Conservation (phyloP, 192 early-diverging fungal genomes). For the Linnemannia schmuckeri region DNA sequence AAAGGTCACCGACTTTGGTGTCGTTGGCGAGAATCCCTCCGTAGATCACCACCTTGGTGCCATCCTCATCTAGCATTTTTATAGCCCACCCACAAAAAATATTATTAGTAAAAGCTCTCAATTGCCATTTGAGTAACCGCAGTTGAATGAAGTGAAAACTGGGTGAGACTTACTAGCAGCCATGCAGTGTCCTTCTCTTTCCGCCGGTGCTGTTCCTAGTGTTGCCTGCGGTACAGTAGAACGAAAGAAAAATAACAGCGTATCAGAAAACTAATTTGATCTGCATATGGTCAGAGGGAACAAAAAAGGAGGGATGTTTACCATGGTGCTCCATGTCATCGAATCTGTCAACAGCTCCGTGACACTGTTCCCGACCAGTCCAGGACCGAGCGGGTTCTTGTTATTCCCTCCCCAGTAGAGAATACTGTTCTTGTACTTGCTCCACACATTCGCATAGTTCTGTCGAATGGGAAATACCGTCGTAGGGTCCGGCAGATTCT, state of each 20-base stretch:
- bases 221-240: background rate
- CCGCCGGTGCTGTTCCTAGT: background rate
- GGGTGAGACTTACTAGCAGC: background rate
- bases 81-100: background rate
- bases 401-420: slow-evolving; percentile 4
- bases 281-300: no score
- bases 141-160: background rate
- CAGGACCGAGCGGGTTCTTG: background rate
- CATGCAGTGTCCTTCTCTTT: background rate
- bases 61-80: background rate
- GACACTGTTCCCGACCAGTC: background rate
- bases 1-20: background rate
- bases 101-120: background rate
- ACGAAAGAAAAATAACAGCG: background rate
- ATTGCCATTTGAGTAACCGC: background rate
- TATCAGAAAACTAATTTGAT: background rate
- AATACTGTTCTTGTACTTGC: background rate
- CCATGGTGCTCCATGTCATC: background rate
- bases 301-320: background rate
- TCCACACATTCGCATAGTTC: background rate
- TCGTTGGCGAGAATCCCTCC: background rate
- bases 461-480: background rate
- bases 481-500: background rate
- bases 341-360: background rate
- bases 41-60: background rate